Evolutionary conservation across 2,329 filamentous ascomycete species (phyloP).

Genomic region (Paracoccidioides lutzii): DNA sequence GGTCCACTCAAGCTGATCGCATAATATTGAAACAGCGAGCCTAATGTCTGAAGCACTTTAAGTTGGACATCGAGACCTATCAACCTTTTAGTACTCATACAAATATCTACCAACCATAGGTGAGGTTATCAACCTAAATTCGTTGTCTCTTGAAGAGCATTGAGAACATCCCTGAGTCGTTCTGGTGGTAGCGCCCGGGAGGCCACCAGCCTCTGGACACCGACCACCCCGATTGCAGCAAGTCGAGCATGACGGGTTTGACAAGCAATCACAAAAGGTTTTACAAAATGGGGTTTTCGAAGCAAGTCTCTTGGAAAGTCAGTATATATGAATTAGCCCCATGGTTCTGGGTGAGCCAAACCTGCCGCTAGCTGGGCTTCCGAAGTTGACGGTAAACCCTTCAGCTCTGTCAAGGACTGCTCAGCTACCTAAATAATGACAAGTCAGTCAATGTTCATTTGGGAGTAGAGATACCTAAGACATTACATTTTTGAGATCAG

Average conservation of each 20-base stretch:
- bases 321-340: slow-evolving; percentile 12
- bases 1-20: slow-evolving; percentile 67
- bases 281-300: slow-evolving; percentile 69
- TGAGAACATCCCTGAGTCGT: slow-evolving; percentile 72
- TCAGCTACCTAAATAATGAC: slow-evolving; percentile 59
- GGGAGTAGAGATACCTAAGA: background rate
- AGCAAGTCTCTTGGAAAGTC: slow-evolving; percentile 54
- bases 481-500: slow-evolving; percentile 61
- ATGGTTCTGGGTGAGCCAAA: slow-evolving; percentile 23
- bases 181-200: slow-evolving; percentile 65
- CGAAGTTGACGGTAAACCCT: slow-evolving; percentile 56
- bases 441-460: slow-evolving; percentile 13
- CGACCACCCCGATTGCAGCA: slow-evolving; percentile 73
- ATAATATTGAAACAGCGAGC: slow-evolving; percentile 83
- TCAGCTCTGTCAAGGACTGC: slow-evolving; percentile 83
- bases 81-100: slow-evolving; percentile 13
- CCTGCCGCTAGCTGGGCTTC: slow-evolving; percentile 64
- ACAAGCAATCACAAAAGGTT: slow-evolving; percentile 89
- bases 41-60: slow-evolving; percentile 86
- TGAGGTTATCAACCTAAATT: slow-evolving; percentile 43
- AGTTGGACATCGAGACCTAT: slow-evolving; percentile 74
- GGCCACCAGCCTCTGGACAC: slow-evolving; percentile 77
- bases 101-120: background rate
- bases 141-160: slow-evolving; percentile 74
- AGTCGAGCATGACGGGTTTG: slow-evolving; percentile 82